Conservation (phyloP, 108 stramenopile genomes). For the Conticribra guillardii region DNA sequence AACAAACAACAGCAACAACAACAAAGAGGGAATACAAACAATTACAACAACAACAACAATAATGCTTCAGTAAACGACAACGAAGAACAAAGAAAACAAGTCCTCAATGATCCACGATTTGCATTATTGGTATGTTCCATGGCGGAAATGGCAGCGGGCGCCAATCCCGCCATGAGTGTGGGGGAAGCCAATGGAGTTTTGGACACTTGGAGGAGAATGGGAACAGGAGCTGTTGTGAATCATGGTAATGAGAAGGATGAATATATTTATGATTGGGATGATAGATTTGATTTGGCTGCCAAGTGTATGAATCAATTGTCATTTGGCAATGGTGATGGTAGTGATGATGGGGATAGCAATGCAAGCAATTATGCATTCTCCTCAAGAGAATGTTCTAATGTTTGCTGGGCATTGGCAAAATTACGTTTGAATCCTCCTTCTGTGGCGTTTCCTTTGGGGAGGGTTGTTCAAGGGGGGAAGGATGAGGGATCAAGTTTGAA, state of each 20-base stretch:
- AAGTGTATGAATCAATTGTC: background rate
- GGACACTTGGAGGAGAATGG: slow-evolving; percentile 19
- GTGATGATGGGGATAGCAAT: slow-evolving; percentile 19
- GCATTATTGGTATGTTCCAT: slow-evolving; percentile 71
- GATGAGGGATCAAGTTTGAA: slow-evolving; percentile 6
- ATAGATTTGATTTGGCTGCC: slow-evolving; percentile 2
- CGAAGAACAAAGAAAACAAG: slow-evolving; percentile 41
- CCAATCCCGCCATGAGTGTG: slow-evolving; percentile 17
- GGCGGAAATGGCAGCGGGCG: slow-evolving; percentile 63
- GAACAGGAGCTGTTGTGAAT: background rate
- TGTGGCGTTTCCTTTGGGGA: slow-evolving; percentile 54
- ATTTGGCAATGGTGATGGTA: too few species aligned
- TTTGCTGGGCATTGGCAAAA: slow-evolving; percentile 85
- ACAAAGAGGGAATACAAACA: too few species aligned
- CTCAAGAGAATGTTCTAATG: slow-evolving; percentile 73
- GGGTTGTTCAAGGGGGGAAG: slow-evolving; percentile 6
- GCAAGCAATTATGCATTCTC: slow-evolving; percentile 44
- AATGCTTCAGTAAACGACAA: background rate
- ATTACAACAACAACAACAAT: slow-evolving; percentile 22
- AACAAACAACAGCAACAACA: slow-evolving; percentile 6
- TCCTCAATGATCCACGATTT: slow-evolving; percentile 77
- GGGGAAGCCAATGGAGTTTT: slow-evolving; percentile 25
- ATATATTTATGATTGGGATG: slow-evolving; percentile 32
- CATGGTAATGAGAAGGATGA: slow-evolving; percentile 16
- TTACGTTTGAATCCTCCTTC: slow-evolving; percentile 67